These are phyloP conservation scores for Lentinula boryana DNA, from an alignment of 768 basidiomycete genomes.

Conservation along the genomic window DNA sequence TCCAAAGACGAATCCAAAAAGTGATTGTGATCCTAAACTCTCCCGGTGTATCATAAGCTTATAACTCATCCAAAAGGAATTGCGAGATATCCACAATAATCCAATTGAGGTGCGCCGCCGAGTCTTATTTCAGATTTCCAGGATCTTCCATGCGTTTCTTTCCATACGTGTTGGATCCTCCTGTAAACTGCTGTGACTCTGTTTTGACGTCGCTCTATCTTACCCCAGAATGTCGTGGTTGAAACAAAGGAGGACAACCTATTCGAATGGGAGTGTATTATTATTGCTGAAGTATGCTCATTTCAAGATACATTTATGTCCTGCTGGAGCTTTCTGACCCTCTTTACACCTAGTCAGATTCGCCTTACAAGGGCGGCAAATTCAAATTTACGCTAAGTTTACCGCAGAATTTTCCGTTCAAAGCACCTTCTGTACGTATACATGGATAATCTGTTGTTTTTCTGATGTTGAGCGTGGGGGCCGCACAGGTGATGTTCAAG, in stretches of 20 bases:
- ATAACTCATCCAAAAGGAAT: slow-evolving; percentile 43
- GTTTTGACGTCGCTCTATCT: slow-evolving; percentile 10
- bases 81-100: slow-evolving; percentile 50
- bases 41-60: neutral
- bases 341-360: slow-evolving; percentile 46
- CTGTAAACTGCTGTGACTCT: neutral
- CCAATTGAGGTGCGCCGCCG: slow-evolving; percentile 53
- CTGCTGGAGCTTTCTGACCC: neutral
- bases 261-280: slow-evolving; percentile 70
- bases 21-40: slow-evolving; percentile 25
- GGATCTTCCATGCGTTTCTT: neutral
- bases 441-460: neutral
- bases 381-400: slow-evolving; percentile 71
- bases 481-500: slow-evolving; percentile 64
- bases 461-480: neutral
- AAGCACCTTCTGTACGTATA: slow-evolving; percentile 65
- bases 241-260: slow-evolving; percentile 67
- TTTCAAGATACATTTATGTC: neutral
- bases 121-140: too few species aligned
- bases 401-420: slow-evolving; percentile 84
- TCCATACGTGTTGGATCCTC: neutral
- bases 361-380: slow-evolving; percentile 79
- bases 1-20: slow-evolving; percentile 66
- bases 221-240: slow-evolving; percentile 51
- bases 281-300: slow-evolving; percentile 66